Evolutionary conservation across 306 rosid species (phyloP).

Genomic region (Coriaria nepalensis): DNA sequence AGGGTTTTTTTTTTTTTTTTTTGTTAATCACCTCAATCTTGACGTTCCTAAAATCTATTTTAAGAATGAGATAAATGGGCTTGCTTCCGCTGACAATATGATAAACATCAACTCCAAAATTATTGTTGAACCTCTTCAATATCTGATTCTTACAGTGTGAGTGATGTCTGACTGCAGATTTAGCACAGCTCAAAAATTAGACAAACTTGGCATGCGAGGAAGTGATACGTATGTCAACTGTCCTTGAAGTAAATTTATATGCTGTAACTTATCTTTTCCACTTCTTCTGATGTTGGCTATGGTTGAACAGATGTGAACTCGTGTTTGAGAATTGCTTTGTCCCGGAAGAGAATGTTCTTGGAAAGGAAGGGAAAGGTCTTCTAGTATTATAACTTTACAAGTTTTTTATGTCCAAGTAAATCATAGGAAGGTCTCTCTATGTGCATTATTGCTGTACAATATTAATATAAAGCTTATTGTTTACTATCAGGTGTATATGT

Average conservation of each 20-base stretch:
- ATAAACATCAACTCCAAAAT: slow-evolving; percentile 1
- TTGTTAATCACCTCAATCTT: background rate
- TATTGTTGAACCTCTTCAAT: slow-evolving; percentile 11
- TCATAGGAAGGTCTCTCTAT: background rate
- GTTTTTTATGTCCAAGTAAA: slow-evolving; percentile 7
- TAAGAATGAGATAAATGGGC: background rate
- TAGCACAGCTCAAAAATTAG: slow-evolving; percentile 87
- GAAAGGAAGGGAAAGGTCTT: slow-evolving; percentile 88
- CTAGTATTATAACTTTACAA: slow-evolving; percentile 11
- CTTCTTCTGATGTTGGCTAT: slow-evolving; percentile 27
- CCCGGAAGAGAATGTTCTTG: slow-evolving; percentile 87
- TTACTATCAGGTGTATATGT: slow-evolving; percentile 80
- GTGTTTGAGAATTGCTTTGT: slow-evolving; percentile 97
- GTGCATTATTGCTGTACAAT: background rate
- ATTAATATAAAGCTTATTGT: slow-evolving; percentile 3
- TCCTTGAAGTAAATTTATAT: slow-evolving; percentile 12
- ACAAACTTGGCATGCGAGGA: slow-evolving; percentile 99
- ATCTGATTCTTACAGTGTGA: slow-evolving; percentile 6
- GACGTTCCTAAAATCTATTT: slow-evolving; percentile 1
- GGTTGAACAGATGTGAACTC: slow-evolving; percentile 78
- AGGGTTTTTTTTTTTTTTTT: too few species aligned
- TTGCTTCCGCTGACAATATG: background rate
- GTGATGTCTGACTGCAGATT: slow-evolving; percentile 44
- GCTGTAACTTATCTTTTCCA: slow-evolving; percentile 5
- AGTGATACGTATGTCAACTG: slow-evolving; percentile 78